Conservation (phyloP, 2,329 filamentous ascomycete species). For the Hypoxylon sp. region DNA sequence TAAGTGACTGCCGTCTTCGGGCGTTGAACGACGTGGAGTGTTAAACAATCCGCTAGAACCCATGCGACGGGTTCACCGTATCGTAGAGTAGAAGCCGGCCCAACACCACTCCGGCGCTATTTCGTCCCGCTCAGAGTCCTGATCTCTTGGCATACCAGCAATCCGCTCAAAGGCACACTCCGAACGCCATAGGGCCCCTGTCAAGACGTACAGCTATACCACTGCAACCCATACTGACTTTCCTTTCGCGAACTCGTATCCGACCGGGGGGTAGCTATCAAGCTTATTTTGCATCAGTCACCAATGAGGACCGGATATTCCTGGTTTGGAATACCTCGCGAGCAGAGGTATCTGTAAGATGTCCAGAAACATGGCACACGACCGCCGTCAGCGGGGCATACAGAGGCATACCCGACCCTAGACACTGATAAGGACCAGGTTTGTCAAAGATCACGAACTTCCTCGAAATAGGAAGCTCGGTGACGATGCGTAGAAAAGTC, state of each 20-base stretch:
- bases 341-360: slow-evolving; percentile 13
- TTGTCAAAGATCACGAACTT: slow-evolving; percentile 34
- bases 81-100: slow-evolving; percentile 18
- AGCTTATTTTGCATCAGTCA: slow-evolving; percentile 26
- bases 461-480: slow-evolving; percentile 46
- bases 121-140: slow-evolving; percentile 22
- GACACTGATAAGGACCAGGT: slow-evolving; percentile 32
- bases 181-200: slow-evolving; percentile 30
- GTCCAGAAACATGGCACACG: slow-evolving; percentile 28
- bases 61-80: slow-evolving; percentile 9
- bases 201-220: slow-evolving; percentile 35
- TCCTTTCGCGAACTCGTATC: slow-evolving; percentile 41
- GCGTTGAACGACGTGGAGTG: neutral
- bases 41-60: neutral
- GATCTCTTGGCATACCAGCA: slow-evolving; percentile 27
- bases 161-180: slow-evolving; percentile 29
- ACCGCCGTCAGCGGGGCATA: slow-evolving; percentile 28
- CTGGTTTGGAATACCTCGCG: no score
- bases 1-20: neutral
- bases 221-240: slow-evolving; percentile 40
- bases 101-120: slow-evolving; percentile 30
- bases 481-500: neutral
- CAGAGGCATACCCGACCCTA: slow-evolving; percentile 18
- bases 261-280: slow-evolving; percentile 24
- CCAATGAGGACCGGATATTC: slow-evolving; percentile 32